Percentiles rank a stretch among this genome's conserved stretches.
These are phyloP conservation scores for Debaryomyces prosopidis DNA, from an alignment of 805 yeast species.

Conservation along the genomic window DNA sequence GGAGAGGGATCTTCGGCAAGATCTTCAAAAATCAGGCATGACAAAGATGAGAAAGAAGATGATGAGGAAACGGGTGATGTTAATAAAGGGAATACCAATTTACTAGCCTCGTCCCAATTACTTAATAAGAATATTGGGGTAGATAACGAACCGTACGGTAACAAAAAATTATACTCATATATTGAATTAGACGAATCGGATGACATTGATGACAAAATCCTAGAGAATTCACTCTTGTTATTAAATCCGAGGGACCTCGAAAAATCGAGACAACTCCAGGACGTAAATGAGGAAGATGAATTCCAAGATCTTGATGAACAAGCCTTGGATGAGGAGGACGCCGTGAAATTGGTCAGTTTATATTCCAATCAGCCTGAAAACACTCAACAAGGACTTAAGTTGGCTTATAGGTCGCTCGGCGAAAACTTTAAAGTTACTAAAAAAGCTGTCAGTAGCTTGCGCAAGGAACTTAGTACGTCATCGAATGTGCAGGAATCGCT, in stretches of 20 bases:
- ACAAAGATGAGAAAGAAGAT: conserved; percentile 6
- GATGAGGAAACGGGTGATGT: conserved; percentile 4
- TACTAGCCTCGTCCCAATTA: conserved; percentile 27
- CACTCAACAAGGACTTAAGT: conserved; percentile 67
- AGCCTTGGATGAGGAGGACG: conserved; percentile 26
- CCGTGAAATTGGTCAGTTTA: conserved; percentile 54
- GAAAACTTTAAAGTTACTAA: conserved; percentile 66
- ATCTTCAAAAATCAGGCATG: conserved; percentile 11
- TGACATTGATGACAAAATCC: conserved; percentile 18
- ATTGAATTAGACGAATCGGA: conserved; percentile 32
- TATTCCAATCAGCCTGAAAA: conserved; percentile 84
- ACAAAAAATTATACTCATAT: conserved; percentile 27
- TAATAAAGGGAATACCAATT: conserved; percentile 9
- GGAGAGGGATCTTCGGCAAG: conserved; percentile 66
- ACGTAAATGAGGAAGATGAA: conserved; percentile 15
- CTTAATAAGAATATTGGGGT: conserved; percentile 19
- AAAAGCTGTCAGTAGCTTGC: conserved; percentile 59
- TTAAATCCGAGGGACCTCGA: conserved; percentile 12
- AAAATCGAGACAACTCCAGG: conserved; percentile 2
- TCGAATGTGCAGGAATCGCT: conserved; percentile 69
- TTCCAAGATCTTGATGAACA: conserved; percentile 19
- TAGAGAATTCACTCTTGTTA: conserved; percentile 24
- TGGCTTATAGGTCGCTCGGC: conserved; percentile 75
- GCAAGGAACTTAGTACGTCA: conserved; percentile 61
- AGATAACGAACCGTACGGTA: conserved; percentile 19